These are phyloP conservation scores for Fusarium drepaniforme DNA, from an alignment of 2,329 filamentous ascomycete genomes.

Conservation along the genomic window DNA sequence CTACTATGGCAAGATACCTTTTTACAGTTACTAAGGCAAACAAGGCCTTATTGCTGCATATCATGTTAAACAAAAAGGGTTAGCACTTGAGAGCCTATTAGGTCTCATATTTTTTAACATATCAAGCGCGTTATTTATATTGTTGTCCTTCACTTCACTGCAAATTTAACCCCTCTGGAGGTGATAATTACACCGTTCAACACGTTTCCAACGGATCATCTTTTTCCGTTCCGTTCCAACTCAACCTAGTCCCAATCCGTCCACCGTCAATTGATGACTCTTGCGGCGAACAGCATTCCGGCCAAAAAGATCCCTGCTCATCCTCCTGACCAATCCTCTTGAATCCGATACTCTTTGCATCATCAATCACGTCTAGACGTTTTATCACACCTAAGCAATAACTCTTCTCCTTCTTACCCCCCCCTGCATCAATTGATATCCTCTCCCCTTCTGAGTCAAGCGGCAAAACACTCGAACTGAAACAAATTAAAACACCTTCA, in stretches of 20 bases:
- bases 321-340: constrained; percentile 25
- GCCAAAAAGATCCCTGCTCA: not conserved
- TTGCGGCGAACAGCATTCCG: constrained; percentile 24
- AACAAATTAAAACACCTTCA: not conserved
- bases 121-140: no score
- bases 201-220: not conserved
- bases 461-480: constrained; percentile 1
- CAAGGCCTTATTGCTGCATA: no score
- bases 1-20: no score
- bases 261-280: constrained; percentile 34
- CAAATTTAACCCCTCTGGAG: not conserved
- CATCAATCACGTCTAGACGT: constrained; percentile 34
- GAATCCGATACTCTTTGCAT: constrained; percentile 34
- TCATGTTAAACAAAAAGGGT: no score
- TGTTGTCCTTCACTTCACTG: not conserved
- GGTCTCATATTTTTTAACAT: no score
- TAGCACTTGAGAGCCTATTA: no score
- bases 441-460: constrained; percentile 34
- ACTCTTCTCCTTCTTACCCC: not conserved
- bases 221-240: not conserved
- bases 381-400: not conserved
- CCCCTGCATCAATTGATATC: constrained; percentile 1
- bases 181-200: not conserved
- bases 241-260: constrained; percentile 19
- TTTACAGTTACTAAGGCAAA: no score